phyloP scores from a whole-genome alignment of 2,329 filamentous ascomycete species.

The Lachnellula hyalina region DNA sequence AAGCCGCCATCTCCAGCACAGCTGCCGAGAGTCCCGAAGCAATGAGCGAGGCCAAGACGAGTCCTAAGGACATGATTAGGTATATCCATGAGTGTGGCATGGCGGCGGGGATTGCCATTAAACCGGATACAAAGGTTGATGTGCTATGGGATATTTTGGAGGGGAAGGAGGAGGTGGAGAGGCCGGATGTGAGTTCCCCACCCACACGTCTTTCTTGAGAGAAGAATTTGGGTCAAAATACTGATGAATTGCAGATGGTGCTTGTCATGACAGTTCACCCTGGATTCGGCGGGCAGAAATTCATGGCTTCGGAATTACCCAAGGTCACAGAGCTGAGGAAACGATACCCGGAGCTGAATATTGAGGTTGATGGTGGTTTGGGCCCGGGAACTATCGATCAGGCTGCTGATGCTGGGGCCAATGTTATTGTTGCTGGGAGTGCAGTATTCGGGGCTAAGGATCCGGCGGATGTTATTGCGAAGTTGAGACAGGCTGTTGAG shows the following conservation, averaged over 20 bases:
- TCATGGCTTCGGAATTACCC: conserved; percentile 92
- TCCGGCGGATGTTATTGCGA: conserved; percentile 78
- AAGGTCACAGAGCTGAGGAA: conserved; percentile 82
- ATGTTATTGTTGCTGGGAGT: conserved; percentile 95
- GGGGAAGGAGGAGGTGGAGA: conserved; percentile 63
- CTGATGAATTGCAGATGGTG: conserved; percentile 67
- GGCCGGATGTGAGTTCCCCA: conserved; percentile 72
- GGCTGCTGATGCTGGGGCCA: conserved; percentile 90
- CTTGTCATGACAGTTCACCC: conserved; percentile 98
- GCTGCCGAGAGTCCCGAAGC: conserved; percentile 75
- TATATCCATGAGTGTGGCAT: conserved; percentile 88
- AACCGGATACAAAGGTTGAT: conserved; percentile 84
- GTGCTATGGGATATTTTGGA: conserved; percentile 90
- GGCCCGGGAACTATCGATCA: conserved; percentile 86
- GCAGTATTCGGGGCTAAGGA: conserved; percentile 92
- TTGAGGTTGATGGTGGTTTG: conserved; percentile 93
- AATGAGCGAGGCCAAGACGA: conserved; percentile 66
- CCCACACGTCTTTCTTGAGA: neutral
- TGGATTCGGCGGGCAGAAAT: conserved; percentile 96
- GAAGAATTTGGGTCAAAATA: neutral
- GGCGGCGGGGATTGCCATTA: conserved; percentile 90
- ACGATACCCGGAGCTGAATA: conserved; percentile 87
- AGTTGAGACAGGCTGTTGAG: conserved; percentile 75
- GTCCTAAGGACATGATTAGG: conserved; percentile 75
- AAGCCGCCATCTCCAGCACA: conserved; percentile 79